Base-by-base conservation (phyloP, 352 stramenopile species). In the Phytophthora capsici region DNA sequence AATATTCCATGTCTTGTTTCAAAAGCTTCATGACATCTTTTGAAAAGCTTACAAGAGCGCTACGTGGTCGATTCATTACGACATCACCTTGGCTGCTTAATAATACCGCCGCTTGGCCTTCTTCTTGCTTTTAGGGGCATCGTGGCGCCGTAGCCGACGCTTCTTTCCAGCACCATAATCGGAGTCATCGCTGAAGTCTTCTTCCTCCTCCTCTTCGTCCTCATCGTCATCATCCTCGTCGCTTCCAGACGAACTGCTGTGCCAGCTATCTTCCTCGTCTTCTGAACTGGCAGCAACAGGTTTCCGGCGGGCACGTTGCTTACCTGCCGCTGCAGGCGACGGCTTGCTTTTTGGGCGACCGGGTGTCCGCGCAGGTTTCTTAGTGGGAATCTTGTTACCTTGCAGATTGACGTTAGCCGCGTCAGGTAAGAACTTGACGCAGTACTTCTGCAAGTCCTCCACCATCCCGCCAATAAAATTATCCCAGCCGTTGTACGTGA, bases 401-500 rank as follows among this genome's bases (percentile, higher is more conserved):
- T 68, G 78, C 43, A 30, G 55, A 41, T 63, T 80, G 66, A 50
- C 66, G 6, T 73, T 77, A 12, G 82, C 78, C 0, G 83, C 85
- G 40, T 93, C 85, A 7, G 89, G 54, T 10, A 95, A 55, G 14
- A 95, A 90, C 61, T 91, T 92, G 36, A 83, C 65, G 44, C 77
- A 89, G 64, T 88, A 89, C 8, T 78, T 86, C 51, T 91, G 80
- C 26, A 95, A 45, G 38, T 91, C 84, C 17, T 71, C 69, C 17
- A 93, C 85, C 6, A 90, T 37, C 25, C 71, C 74, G 34, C 84
- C 80, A 50, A 94, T 80, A 9, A 75, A 69, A 41, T 71, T 78
- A 2, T 86, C 75, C 80, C 79, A 91, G 10, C 63, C 57, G 62
- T 96, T 96, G 72, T 91, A 96, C 54, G 66, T 78, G 57, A 94